A percentile compares a stretch with the other conserved stretches of the same genome.
phyloP scores from a whole-genome alignment of 192 early-diverging fungal genomes.

The Backusella tuberculispora region DNA sequence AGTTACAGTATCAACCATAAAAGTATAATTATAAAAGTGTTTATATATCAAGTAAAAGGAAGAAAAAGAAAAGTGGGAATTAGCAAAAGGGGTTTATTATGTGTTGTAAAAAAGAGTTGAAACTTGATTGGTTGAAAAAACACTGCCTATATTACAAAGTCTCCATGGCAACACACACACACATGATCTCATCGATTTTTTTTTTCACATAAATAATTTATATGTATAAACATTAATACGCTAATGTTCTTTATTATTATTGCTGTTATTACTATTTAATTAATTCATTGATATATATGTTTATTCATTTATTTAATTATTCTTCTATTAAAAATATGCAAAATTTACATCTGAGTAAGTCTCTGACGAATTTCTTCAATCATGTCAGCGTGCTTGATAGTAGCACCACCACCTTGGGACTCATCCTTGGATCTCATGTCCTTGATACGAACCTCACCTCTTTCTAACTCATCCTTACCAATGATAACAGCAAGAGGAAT shows the following conservation, averaged over 20 bases:
- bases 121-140: background rate
- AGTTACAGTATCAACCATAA: constrained; percentile 21
- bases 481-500: constrained; percentile 93
- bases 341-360: constrained; percentile 23
- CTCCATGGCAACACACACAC: too few species aligned
- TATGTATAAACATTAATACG: too few species aligned
- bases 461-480: constrained; percentile 78
- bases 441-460: constrained; percentile 87
- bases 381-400: constrained; percentile 62
- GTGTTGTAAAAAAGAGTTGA: background rate
- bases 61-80: background rate
- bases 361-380: constrained; percentile 57
- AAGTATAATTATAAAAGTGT: background rate
- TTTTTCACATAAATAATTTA: too few species aligned
- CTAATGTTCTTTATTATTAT: too few species aligned
- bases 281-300: background rate
- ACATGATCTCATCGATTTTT: too few species aligned
- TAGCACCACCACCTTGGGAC: constrained; percentile 58
- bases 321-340: background rate
- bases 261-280: too few species aligned
- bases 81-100: background rate
- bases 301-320: background rate
- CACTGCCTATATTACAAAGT: background rate
- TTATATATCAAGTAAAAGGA: background rate
- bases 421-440: constrained; percentile 71